Conservation (phyloP, 2,329 filamentous ascomycete species). For the Botrytis tulipae region DNA sequence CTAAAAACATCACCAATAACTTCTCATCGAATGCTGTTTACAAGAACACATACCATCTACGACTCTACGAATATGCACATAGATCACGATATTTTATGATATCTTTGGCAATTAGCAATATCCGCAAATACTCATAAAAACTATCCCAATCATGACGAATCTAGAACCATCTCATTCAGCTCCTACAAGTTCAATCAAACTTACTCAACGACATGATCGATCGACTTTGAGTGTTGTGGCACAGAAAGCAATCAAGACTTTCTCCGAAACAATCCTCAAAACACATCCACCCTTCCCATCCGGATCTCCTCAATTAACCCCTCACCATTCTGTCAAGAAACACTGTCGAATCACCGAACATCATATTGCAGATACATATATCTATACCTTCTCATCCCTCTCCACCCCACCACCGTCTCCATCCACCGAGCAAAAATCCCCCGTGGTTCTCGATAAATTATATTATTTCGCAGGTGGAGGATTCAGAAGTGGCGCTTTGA, state of each 20-base stretch:
- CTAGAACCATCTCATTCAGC: not conserved
- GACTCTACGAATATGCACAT: not conserved
- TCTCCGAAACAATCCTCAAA: conserved; percentile 3
- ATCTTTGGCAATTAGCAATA: not conserved
- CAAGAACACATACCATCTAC: not conserved
- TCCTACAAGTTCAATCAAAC: conserved; percentile 3
- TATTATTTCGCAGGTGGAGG: conserved; percentile 12
- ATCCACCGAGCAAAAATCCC: not conserved
- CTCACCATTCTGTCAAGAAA: not conserved
- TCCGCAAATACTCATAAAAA: not conserved
- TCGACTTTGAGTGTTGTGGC: not conserved
- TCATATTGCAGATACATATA: conserved; percentile 1
- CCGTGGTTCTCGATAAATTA: not conserved
- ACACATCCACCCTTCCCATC: not conserved
- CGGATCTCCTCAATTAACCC: not conserved
- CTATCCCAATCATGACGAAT: not conserved
- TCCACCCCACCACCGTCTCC: not conserved
- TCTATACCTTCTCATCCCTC: not conserved
- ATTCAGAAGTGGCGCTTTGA: not conserved
- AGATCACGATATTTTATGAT: not conserved
- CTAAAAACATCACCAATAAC: no score
- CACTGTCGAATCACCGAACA: conserved; percentile 4
- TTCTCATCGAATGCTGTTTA: no score
- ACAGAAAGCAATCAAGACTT: conserved; percentile 1
- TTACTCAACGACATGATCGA: conserved; percentile 10